Evolutionary conservation across 73 alveolate genomes (phyloP), one percentile per base, ranked within the genome.

Genomic region (Urostyla sp.): DNA sequence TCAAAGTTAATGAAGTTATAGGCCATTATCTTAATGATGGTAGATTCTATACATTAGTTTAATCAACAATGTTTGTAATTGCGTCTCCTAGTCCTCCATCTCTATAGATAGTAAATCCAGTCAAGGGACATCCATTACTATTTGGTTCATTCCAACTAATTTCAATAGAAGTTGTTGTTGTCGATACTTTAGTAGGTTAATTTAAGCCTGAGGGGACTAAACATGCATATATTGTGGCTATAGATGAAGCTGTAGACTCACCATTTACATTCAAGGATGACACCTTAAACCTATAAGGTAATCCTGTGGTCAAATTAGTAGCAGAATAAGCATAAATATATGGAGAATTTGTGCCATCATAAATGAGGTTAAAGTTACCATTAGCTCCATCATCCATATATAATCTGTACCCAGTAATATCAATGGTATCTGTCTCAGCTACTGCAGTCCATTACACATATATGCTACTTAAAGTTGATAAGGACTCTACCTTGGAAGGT

Each of bases 61-160:
- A 48, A 44, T 85, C 89, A 0, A 85, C 93, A 7, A 26, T 46
- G 30, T 18, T 27, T 0, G 75, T 76, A 6, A 85, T 16, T 0
- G 58, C 79, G 34, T 67, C 93, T 5, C 52, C 46, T 15, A 23
- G 50, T 13, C 93, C 93, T 1, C 63, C 45, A 59, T 85, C 93
- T 75, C 83, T 85, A 77, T 24, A 76, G 57, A 85, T 75, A 51
- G 54, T 66, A 59, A 53, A 85, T 0, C 88, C 87, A 21, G 1
- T 35, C 18, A 85, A 46, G 13, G 89, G 80, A 31, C 93, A 85
- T n/a, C 93, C 93, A 38, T 75, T 85, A 24, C 50, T n/a, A 16
- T 11, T 15, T 8, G 93, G 93, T 28, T 75, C 93, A 2, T 27
- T 30, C 93, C 93, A 85, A 4, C 80, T 75, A 44, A 85, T 76